Conservation (phyloP, 2,329 filamentous ascomycete genomes). For the Alternaria hordeiaustralica region DNA sequence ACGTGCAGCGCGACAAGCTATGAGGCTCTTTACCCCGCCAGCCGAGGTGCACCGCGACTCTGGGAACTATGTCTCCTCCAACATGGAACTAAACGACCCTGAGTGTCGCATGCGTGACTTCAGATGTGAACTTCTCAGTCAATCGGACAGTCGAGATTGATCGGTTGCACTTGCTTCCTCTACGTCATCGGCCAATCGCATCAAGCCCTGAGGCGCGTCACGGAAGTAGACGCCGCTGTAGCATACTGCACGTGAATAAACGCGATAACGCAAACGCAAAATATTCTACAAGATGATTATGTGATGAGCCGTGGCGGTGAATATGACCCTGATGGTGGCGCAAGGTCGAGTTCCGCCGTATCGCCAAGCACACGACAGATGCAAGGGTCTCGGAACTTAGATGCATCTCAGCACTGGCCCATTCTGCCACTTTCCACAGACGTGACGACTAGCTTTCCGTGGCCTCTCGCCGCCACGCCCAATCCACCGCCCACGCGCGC, state of each 20-base stretch:
- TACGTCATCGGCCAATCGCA: not conserved
- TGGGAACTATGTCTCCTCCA: not conserved
- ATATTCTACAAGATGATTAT: not conserved
- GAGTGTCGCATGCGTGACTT: accelerated
- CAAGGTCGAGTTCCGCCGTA: slow-evolving; percentile 4
- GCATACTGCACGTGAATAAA: not conserved
- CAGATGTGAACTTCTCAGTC: not conserved
- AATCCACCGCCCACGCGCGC: slow-evolving; percentile 22
- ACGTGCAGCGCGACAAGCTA: not conserved
- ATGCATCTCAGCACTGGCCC: slow-evolving; percentile 22
- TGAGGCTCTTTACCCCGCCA: slow-evolving; percentile 12
- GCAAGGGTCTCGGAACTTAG: slow-evolving; percentile 12
- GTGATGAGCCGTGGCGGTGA: not conserved
- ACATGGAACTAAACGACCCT: not conserved
- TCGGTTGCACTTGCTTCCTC: not conserved
- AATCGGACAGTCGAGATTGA: too few species aligned
- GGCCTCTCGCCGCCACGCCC: slow-evolving; percentile 27
- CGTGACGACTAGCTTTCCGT: slow-evolving; percentile 13
- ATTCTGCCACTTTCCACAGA: slow-evolving; percentile 33
- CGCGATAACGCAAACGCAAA: too few species aligned
- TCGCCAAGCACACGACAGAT: slow-evolving; percentile 13
- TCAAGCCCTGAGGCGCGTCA: not conserved
- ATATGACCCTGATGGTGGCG: not conserved
- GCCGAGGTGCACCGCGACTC: slow-evolving; percentile 4
- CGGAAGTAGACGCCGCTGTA: too few species aligned